Evolutionary conservation across 495 filamentous ascomycete genomes (phyloP).

Genomic region (Cercophora samala): DNA sequence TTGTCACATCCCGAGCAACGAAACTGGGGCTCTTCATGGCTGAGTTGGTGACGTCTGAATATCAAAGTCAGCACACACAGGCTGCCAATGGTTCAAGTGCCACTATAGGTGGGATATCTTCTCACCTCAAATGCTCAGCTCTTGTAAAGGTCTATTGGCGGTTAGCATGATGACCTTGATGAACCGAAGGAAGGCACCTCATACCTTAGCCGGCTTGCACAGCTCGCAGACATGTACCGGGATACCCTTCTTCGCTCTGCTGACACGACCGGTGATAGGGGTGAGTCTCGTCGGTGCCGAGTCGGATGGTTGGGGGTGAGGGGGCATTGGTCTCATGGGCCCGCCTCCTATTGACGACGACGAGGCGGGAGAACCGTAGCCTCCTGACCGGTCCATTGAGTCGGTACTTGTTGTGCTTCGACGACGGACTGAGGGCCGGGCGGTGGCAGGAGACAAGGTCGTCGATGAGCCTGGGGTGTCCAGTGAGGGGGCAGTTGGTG

Average conservation of each 20-base stretch:
- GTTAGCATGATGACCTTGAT: constrained; percentile 21
- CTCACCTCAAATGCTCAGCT: constrained; percentile 78
- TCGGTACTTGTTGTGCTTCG: constrained; percentile 44
- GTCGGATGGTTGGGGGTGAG: constrained; percentile 30
- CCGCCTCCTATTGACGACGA: constrained; percentile 32
- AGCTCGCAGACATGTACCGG: constrained; percentile 71
- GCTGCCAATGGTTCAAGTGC: not conserved
- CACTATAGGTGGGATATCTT: not conserved
- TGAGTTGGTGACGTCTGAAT: constrained; percentile 76
- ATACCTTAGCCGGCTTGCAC: constrained; percentile 61
- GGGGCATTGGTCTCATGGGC: constrained; percentile 42
- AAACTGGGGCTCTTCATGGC: constrained; percentile 70
- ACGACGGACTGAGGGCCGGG: constrained; percentile 34
- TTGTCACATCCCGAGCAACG: constrained; percentile 63
- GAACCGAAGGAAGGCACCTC: constrained; percentile 18
- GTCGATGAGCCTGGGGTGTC: constrained; percentile 5
- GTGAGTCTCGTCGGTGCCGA: constrained; percentile 52
- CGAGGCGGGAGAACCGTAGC: constrained; percentile 34
- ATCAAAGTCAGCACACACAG: constrained; percentile 19
- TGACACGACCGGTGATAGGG: constrained; percentile 72
- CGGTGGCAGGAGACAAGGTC: constrained; percentile 14
- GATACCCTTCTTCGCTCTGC: constrained; percentile 79
- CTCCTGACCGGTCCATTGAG: constrained; percentile 44
- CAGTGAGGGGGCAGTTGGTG: constrained; percentile 2
- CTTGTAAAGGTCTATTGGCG: constrained; percentile 67